Evolutionary conservation across 2,329 filamentous ascomycete species (phyloP).

Genomic region (Aspergillus pseudotamarii): DNA sequence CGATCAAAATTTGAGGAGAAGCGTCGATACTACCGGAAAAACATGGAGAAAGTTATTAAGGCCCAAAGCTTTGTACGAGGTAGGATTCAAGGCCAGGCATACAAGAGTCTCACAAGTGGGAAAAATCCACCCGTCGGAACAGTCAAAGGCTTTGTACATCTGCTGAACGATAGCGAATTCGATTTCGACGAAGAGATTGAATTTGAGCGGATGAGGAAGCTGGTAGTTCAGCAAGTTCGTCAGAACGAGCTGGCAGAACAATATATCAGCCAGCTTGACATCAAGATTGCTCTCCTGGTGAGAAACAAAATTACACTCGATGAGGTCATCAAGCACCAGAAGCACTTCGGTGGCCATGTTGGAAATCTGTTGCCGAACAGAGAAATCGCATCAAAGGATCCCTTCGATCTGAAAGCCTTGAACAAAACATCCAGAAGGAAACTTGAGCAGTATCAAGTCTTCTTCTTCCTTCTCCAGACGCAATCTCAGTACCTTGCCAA

Average conservation of each 20-base stretch:
- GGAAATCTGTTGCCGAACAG: conserved; percentile 83
- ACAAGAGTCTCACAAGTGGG: conserved; percentile 93
- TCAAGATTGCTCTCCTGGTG: conserved; percentile 96
- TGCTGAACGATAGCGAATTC: conserved; percentile 97
- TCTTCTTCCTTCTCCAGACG: conserved; percentile 96
- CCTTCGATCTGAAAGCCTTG: conserved; percentile 93
- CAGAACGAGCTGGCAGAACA: conserved; percentile 97
- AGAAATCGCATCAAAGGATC: conserved; percentile 85
- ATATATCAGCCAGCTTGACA: conserved; percentile 97
- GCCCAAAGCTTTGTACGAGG: conserved; percentile 95
- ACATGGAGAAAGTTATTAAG: conserved; percentile 99
- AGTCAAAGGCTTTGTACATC: conserved; percentile 96
- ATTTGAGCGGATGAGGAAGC: conserved; percentile 91
- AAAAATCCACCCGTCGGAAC: conserved; percentile 97
- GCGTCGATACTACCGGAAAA: conserved; percentile 84
- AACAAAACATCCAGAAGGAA: conserved; percentile 97
- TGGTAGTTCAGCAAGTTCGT: conserved; percentile 93
- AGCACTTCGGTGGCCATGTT: conserved; percentile 89
- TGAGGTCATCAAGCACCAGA: conserved; percentile 95
- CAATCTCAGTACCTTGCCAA: conserved; percentile 92
- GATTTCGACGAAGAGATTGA: conserved; percentile 99
- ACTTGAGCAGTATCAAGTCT: conserved; percentile 92
- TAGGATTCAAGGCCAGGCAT: conserved; percentile 94
- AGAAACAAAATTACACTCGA: conserved; percentile 99
- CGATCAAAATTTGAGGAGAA: conserved; percentile 79